Conservation (phyloP, 352 stramenopile genomes). For the Phytophthora chlamydospora region DNA sequence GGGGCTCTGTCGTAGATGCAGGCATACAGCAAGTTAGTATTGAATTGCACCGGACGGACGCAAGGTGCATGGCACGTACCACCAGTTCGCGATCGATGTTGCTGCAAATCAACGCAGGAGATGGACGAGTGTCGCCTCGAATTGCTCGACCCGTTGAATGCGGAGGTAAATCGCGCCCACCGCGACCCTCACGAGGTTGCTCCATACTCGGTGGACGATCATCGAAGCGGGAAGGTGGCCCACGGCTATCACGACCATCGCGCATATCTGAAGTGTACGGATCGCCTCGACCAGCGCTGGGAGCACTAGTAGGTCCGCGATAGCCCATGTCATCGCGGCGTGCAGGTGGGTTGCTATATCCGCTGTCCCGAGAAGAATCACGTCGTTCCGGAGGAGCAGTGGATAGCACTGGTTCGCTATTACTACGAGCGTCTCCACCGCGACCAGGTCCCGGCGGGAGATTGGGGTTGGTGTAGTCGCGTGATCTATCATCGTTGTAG, state of each 20-base stretch:
- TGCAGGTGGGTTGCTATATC: slow-evolving; percentile 25
- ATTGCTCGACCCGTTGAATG: slow-evolving; percentile 71
- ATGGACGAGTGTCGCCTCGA: slow-evolving; percentile 58
- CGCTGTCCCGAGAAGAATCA: slow-evolving; percentile 20
- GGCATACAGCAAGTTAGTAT: slow-evolving; percentile 2
- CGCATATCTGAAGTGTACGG: slow-evolving; percentile 26
- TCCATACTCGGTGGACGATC: slow-evolving; percentile 29
- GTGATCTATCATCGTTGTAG: slow-evolving; percentile 78
- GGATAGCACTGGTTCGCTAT: slow-evolving; percentile 6
- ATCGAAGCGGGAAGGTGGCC: slow-evolving; percentile 26
- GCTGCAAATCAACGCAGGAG: slow-evolving; percentile 84
- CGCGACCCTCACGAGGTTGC: slow-evolving; percentile 32
- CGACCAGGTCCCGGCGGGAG: slow-evolving; percentile 51
- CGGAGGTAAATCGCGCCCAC: slow-evolving; percentile 39
- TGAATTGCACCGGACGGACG: neutral
- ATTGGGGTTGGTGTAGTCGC: slow-evolving; percentile 79
- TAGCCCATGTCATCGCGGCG: slow-evolving; percentile 31
- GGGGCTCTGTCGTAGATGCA: slow-evolving; percentile 46
- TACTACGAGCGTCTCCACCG: slow-evolving; percentile 20
- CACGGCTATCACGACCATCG: slow-evolving; percentile 28
- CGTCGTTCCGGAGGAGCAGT: slow-evolving; percentile 21
- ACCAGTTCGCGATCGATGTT: slow-evolving; percentile 75
- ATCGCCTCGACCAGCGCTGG: slow-evolving; percentile 27
- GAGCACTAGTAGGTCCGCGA: slow-evolving; percentile 12
- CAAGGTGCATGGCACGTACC: slow-evolving; percentile 37